Evolutionary conservation across 345 rosid species (phyloP).

Genomic region (Linum lewisii): DNA sequence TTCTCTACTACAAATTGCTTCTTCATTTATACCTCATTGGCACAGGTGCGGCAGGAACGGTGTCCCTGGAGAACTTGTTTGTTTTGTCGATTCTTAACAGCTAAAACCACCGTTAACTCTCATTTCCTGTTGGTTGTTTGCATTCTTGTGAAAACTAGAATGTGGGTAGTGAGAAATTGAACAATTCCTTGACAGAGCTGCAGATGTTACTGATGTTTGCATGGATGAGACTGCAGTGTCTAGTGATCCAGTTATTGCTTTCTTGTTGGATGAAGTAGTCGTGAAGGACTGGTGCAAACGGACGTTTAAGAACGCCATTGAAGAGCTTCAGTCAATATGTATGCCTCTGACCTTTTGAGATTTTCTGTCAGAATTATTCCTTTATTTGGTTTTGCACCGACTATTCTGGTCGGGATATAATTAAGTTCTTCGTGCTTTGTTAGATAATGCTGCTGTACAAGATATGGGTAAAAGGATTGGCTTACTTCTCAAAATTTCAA

Average conservation of each 20-base stretch:
- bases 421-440: slow-evolving; percentile 31
- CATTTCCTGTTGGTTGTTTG: slow-evolving; percentile 4
- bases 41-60: not conserved
- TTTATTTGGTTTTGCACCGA: slow-evolving; percentile 3
- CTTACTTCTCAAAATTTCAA: slow-evolving; percentile 50
- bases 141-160: not conserved
- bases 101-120: not conserved
- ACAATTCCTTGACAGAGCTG: slow-evolving; percentile 40
- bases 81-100: not conserved
- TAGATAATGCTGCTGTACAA: slow-evolving; percentile 53
- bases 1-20: too few relatives aligned
- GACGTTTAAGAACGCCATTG: slow-evolving; percentile 44
- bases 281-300: slow-evolving; percentile 98
- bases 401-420: not conserved
- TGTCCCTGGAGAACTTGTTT: slow-evolving; percentile 4
- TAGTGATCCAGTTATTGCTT: slow-evolving; percentile 84
- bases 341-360: slow-evolving; percentile 39
- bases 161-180: not conserved
- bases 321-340: slow-evolving; percentile 68
- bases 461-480: slow-evolving; percentile 48
- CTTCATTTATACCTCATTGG: not conserved
- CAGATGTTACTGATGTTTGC: slow-evolving; percentile 90
- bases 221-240: slow-evolving; percentile 99
- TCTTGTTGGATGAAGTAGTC: slow-evolving; percentile 98
- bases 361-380: slow-evolving; percentile 8